These are phyloP conservation scores for Cryptococcus depauperatus DNA, from an alignment of 1,284 basidiomycete species.

Conservation along the genomic window DNA sequence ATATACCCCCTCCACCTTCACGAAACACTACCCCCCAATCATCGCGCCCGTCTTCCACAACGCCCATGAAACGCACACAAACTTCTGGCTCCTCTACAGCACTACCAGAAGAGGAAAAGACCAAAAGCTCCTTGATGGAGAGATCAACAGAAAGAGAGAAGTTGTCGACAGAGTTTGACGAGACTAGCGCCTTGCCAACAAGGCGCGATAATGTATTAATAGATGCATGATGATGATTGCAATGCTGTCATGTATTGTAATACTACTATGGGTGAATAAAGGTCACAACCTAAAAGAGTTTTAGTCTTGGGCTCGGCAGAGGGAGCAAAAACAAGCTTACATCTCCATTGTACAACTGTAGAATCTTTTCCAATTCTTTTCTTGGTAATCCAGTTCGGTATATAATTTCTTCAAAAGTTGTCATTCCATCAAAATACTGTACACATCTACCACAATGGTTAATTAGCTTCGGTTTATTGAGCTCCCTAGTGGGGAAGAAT, in stretches of 20 bases:
- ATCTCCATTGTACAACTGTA: slow-evolving; percentile 33
- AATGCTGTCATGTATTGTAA: too few species aligned
- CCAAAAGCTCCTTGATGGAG: too few species aligned
- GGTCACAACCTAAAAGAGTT: slow-evolving; percentile 29
- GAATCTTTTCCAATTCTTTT: slow-evolving; percentile 35
- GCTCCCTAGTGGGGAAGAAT: neutral
- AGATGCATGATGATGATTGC: neutral
- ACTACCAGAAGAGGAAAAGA: too few species aligned
- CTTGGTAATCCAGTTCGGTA: slow-evolving; percentile 38
- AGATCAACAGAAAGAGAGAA: too few species aligned
- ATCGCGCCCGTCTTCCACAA: slow-evolving; percentile 15
- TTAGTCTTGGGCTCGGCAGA: neutral
- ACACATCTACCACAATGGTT: slow-evolving; percentile 25
- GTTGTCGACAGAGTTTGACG: slow-evolving; percentile 23
- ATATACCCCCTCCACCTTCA: slow-evolving; percentile 40
- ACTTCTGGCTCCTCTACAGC: too few species aligned
- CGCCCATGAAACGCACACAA: slow-evolving; percentile 8
- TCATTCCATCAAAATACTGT: slow-evolving; percentile 42
- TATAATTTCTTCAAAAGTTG: slow-evolving; percentile 42
- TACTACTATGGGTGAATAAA: slow-evolving; percentile 35
- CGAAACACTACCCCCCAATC: slow-evolving; percentile 14
- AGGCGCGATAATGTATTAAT: neutral
- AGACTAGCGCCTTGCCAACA: too few species aligned
- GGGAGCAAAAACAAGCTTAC: slow-evolving; percentile 20
- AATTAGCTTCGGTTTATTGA: neutral